These are phyloP conservation scores for Colletotrichum limetticola DNA, from an alignment of 2,329 filamentous ascomycete species.

Conservation along the genomic window DNA sequence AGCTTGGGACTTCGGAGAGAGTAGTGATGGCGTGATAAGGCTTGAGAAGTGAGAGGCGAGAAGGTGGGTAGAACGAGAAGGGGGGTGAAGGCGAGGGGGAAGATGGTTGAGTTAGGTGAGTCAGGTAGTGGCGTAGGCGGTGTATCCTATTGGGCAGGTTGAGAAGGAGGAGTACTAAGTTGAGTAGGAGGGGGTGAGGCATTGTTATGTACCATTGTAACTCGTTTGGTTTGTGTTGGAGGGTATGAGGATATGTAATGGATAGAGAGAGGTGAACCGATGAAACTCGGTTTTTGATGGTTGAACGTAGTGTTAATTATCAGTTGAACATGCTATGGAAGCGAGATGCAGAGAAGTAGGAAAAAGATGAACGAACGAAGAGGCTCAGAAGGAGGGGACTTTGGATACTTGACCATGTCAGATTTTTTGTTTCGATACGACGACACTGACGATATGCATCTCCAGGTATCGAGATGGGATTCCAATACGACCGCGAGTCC, in stretches of 20 bases:
- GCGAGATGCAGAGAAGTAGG: too few relatives aligned
- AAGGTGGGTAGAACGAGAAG: not conserved
- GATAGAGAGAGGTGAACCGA: too few relatives aligned
- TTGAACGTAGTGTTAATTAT: fast-evolving
- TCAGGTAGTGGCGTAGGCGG: not conserved
- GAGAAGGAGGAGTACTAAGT: not conserved
- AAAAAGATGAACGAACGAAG: too few relatives aligned
- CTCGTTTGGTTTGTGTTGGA: too few relatives aligned
- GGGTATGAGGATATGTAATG: too few relatives aligned
- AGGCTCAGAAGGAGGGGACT: too few relatives aligned
- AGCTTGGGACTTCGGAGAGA: not conserved
- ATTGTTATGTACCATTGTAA: not conserved
- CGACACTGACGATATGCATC: too few relatives aligned
- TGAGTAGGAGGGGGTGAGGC: slow-evolving; percentile 4
- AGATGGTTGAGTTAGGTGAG: too few relatives aligned
- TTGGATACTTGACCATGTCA: too few relatives aligned
- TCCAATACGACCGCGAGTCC: too few relatives aligned
- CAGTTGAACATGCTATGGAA: fast-evolving
- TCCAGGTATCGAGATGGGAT: too few relatives aligned
- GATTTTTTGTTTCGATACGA: too few relatives aligned
- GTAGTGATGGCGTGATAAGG: slow-evolving; percentile 3
- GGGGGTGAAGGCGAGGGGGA: not conserved
- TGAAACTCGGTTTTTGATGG: fast-evolving
- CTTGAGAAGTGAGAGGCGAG: not conserved
- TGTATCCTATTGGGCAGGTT: not conserved